These are phyloP conservation scores for Aegilops tauschii DNA, from an alignment of 176 grass and related monocot genomes.

Conservation along the genomic window DNA sequence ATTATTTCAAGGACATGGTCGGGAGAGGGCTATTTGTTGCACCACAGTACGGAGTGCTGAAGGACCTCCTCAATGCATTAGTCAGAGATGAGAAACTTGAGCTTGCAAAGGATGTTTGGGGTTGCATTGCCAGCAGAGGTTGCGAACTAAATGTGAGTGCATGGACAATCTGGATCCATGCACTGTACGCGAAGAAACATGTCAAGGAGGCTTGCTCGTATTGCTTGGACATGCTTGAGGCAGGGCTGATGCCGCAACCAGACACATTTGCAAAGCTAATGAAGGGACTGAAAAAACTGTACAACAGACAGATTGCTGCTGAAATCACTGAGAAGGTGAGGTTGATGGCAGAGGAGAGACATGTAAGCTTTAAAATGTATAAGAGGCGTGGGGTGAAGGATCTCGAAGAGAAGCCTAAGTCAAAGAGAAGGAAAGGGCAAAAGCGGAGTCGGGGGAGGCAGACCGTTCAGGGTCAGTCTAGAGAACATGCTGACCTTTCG, in stretches of 20 bases:
- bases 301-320: constrained; percentile 76
- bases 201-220: constrained; percentile 85
- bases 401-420: constrained; percentile 66
- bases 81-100: constrained; percentile 78
- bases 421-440: constrained; percentile 53
- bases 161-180: constrained; percentile 98
- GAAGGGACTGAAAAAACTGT: constrained; percentile 88
- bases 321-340: constrained; percentile 92
- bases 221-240: constrained; percentile 93
- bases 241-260: constrained; percentile 83
- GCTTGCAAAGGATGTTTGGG: constrained; percentile 89
- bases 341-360: constrained; percentile 85
- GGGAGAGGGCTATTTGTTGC: constrained; percentile 73
- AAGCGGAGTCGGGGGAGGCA: constrained; percentile 13
- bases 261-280: constrained; percentile 88
- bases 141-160: constrained; percentile 84
- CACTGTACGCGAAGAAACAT: constrained; percentile 63
- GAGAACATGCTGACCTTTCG: neutral
- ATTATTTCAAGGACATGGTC: constrained; percentile 84
- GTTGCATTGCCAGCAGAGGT: constrained; percentile 63
- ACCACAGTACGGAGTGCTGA: constrained; percentile 83
- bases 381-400: constrained; percentile 85
- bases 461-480: neutral
- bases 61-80: constrained; percentile 78
- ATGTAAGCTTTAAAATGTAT: constrained; percentile 91